A percentile compares a stretch with the other conserved stretches of the same genome.
Evolutionary conservation across 1,139 yeast genomes (phyloP).

Genomic region (Saccharomyces hybrid): DNA sequence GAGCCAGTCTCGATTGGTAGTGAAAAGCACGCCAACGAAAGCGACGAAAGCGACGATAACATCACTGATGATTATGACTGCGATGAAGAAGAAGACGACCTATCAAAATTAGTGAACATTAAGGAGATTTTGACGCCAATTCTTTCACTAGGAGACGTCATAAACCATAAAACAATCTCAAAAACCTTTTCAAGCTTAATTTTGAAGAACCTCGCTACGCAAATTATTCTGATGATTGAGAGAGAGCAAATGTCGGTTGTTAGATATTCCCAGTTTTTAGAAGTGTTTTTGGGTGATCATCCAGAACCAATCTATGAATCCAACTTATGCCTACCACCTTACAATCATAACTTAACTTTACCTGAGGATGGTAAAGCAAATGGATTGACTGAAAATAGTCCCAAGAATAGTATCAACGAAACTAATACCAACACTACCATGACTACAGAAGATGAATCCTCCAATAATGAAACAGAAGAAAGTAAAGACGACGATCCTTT

Average conservation of each 20-base stretch:
- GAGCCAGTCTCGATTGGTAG: conserved; percentile 16
- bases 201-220: conserved; percentile 51
- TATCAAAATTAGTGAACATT: conserved; percentile 37
- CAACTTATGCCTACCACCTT: conserved; percentile 56
- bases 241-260: conserved; percentile 71
- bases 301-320: conserved; percentile 60
- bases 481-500: conserved; percentile 47
- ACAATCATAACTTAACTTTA: conserved; percentile 50
- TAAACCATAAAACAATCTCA: conserved; percentile 61
- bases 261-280: conserved; percentile 62
- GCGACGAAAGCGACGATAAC: conserved; percentile 20
- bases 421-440: neutral
- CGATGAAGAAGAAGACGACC: conserved; percentile 35
- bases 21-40: conserved; percentile 11
- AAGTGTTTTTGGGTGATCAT: conserved; percentile 80
- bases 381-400: neutral
- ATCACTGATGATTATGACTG: conserved; percentile 28
- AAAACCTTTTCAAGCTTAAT: conserved; percentile 53
- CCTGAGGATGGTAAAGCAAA: conserved; percentile 21
- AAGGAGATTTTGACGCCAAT: conserved; percentile 66
- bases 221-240: conserved; percentile 70
- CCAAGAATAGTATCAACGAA: neutral
- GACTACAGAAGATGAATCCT: neutral
- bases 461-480: conserved; percentile 11
- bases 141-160: conserved; percentile 70